Conservation (phyloP, 495 filamentous ascomycete species). For the Neurospora hispaniola region DNA sequence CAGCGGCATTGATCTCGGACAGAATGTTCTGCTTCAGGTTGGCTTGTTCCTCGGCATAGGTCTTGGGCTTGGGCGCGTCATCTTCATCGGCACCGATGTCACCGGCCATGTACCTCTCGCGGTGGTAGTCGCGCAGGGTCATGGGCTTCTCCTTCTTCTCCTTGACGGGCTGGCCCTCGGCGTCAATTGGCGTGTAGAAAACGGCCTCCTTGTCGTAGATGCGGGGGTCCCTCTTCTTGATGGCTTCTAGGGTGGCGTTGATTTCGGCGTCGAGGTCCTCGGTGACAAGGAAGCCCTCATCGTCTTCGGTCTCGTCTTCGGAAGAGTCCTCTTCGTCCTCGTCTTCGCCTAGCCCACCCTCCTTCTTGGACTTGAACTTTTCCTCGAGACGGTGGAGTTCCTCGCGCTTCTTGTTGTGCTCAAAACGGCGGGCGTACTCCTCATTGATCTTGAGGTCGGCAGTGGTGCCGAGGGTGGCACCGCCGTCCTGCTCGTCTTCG, state of each 20-base stretch:
- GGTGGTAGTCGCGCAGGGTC: constrained; percentile 81
- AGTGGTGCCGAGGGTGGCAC: constrained; percentile 40
- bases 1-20: constrained; percentile 64
- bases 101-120: constrained; percentile 65
- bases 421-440: constrained; percentile 80
- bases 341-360: constrained; percentile 15
- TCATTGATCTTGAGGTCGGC: constrained; percentile 72
- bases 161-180: constrained; percentile 30
- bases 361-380: constrained; percentile 58
- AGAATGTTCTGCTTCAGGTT: constrained; percentile 66
- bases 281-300: constrained; percentile 74
- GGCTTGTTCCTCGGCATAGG: constrained; percentile 79
- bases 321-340: constrained; percentile 45
- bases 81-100: constrained; percentile 44
- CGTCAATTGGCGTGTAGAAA: constrained; percentile 63
- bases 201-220: constrained; percentile 70
- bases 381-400: constrained; percentile 81
- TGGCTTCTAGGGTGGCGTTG: constrained; percentile 70
- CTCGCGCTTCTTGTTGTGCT: constrained; percentile 93
- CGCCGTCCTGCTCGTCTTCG: constrained; percentile 46
- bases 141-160: constrained; percentile 70
- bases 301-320: constrained; percentile 75
- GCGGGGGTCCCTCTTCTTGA: constrained; percentile 77
- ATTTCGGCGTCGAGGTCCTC: constrained; percentile 78
- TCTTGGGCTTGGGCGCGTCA: constrained; percentile 44